Percentiles rank a stretch among this genome's conserved stretches.
Conservation (phyloP, 2,329 filamentous ascomycete species). For the Sporothrix protearum region DNA sequence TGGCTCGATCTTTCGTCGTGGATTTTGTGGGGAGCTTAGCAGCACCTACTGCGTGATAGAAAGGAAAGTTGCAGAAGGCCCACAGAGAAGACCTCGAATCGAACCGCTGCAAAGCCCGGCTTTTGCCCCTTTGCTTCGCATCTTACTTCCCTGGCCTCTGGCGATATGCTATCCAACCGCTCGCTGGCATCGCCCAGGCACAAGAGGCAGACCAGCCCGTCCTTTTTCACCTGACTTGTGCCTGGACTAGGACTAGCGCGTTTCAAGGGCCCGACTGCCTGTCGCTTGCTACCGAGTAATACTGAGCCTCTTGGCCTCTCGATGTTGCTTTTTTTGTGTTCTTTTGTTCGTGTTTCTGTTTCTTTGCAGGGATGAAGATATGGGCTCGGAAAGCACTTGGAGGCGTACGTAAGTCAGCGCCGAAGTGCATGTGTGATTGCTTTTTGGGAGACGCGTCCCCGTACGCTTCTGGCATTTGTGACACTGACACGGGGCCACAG, state of each 20-base stretch:
- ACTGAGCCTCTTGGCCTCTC: neutral
- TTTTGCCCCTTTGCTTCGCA: neutral
- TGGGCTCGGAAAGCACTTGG: neutral
- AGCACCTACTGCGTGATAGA: neutral
- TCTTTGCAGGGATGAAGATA: neutral
- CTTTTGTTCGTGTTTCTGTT: neutral
- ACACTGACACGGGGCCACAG: constrained; percentile 11
- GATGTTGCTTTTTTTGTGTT: neutral
- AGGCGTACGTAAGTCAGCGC: neutral
- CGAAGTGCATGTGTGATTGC: neutral
- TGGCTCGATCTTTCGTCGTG: neutral
- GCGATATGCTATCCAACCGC: constrained; percentile 6
- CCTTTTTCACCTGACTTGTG: neutral
- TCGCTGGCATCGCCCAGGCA: neutral
- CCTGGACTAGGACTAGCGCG: constrained; percentile 19
- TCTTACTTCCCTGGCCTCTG: neutral
- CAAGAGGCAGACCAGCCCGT: constrained; percentile 3
- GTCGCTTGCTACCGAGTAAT: neutral
- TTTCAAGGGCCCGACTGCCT: constrained; percentile 12
- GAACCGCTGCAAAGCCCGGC: neutral
- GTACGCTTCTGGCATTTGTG: constrained; percentile 7
- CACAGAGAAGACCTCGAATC: neutral
- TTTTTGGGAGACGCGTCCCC: neutral
- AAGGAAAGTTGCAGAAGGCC: too few species aligned
- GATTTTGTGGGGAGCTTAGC: neutral